These are phyloP conservation scores for Ustilago bromivora DNA, from an alignment of 1,284 basidiomycete species.

Conservation along the genomic window DNA sequence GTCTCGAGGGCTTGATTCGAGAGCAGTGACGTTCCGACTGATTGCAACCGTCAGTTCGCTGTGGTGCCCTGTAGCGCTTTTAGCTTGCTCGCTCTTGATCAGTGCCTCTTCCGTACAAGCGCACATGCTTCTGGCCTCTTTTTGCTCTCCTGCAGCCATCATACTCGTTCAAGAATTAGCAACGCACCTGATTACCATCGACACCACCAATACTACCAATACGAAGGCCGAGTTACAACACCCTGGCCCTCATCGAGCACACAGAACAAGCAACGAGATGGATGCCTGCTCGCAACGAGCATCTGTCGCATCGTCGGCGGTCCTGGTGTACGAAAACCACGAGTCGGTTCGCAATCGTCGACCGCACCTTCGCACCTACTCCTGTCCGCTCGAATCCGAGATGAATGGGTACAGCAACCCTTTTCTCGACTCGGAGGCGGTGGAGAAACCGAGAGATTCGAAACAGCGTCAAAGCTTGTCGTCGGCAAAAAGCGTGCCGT, in stretches of 20 bases:
- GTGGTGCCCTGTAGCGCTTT: slow-evolving; percentile 22
- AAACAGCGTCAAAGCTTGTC: slow-evolving; percentile 18
- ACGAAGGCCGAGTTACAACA: background rate
- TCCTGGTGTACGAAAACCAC: background rate
- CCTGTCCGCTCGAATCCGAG: slow-evolving; percentile 22
- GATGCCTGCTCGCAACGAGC: background rate
- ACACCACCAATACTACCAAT: too few relatives aligned
- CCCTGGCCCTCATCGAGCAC: background rate
- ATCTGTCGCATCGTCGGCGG: slow-evolving; percentile 14
- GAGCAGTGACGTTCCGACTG: background rate
- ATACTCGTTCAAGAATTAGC: slow-evolving; percentile 14
- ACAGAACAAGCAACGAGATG: background rate
- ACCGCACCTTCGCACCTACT: slow-evolving; percentile 24
- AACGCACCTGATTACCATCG: background rate
- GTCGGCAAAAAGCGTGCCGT: slow-evolving; percentile 33
- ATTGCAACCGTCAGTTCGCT: background rate
- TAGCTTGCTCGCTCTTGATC: slow-evolving; percentile 1
- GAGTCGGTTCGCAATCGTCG: slow-evolving; percentile 8
- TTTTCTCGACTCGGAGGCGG: background rate
- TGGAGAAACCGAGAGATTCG: background rate
- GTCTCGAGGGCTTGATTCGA: background rate
- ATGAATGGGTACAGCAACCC: slow-evolving; percentile 26
- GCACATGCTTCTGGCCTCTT: slow-evolving; percentile 7
- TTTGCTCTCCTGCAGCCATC: slow-evolving; percentile 15
- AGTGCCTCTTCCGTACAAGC: background rate